Conservation (phyloP, 1,284 basidiomycete genomes). For the Ustilago lituana region DNA sequence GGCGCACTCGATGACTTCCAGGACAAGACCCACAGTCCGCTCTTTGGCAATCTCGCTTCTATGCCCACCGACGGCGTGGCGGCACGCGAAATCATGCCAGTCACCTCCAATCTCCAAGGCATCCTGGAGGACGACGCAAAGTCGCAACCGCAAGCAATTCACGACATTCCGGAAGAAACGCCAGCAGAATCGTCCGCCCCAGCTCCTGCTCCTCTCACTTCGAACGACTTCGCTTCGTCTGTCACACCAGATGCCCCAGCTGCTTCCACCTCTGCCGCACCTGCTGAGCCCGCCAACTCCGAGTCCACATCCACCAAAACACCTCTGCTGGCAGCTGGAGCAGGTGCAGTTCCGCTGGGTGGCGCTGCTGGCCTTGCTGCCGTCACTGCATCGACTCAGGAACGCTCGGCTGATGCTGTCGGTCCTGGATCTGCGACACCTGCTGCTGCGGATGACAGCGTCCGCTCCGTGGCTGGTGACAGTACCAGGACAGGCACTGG, state of each 20-base stretch:
- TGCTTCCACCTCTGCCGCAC: neutral
- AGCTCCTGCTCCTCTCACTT: slow-evolving; percentile 22
- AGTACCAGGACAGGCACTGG: slow-evolving; percentile 25
- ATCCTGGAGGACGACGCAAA: slow-evolving; percentile 27
- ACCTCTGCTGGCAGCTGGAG: slow-evolving; percentile 22
- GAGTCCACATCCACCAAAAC: neutral
- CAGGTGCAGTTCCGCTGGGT: slow-evolving; percentile 22
- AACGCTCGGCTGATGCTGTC: slow-evolving; percentile 19
- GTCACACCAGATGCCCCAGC: slow-evolving; percentile 15
- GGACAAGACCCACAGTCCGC: slow-evolving; percentile 58
- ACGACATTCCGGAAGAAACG: slow-evolving; percentile 2
- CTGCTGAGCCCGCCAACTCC: neutral
- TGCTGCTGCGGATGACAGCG: slow-evolving; percentile 26
- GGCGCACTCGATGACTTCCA: slow-evolving; percentile 40
- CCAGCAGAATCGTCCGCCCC: slow-evolving; percentile 14
- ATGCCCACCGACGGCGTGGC: slow-evolving; percentile 26
- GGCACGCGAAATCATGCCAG: slow-evolving; percentile 35
- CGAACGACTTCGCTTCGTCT: slow-evolving; percentile 15
- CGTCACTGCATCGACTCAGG: slow-evolving; percentile 8
- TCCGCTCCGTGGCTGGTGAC: slow-evolving; percentile 35
- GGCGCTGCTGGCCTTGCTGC: slow-evolving; percentile 65
- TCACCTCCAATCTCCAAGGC: slow-evolving; percentile 26
- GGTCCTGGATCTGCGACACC: slow-evolving; percentile 5
- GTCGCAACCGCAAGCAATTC: slow-evolving; percentile 4
- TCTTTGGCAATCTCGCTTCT: slow-evolving; percentile 48